phyloP scores from a whole-genome alignment of 2,329 filamentous ascomycete species.

The Fusarium sp. region DNA sequence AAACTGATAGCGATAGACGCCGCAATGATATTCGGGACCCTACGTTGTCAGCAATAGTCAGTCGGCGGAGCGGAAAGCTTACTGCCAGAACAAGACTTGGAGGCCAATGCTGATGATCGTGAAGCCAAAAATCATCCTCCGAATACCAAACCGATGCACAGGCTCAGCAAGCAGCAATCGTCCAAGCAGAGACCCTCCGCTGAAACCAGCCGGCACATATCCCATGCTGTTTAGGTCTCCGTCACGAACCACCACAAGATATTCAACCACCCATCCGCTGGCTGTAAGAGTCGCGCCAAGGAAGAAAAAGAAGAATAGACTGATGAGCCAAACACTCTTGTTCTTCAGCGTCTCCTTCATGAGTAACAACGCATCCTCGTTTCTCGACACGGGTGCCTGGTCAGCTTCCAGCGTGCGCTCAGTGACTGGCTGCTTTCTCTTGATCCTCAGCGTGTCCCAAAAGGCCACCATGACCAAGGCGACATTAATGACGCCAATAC shows the following conservation, averaged over 20 bases:
- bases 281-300: conserved; percentile 71
- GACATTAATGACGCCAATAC: conserved; percentile 67
- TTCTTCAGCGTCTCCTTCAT: conserved; percentile 62
- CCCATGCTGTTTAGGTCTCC: conserved; percentile 71
- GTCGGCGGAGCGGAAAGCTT: conserved; percentile 19
- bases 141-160: conserved; percentile 71
- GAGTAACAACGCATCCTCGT: conserved; percentile 57
- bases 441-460: conserved; percentile 60
- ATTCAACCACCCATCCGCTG: conserved; percentile 76
- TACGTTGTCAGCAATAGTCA: conserved; percentile 35
- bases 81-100: conserved; percentile 75
- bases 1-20: conserved; percentile 69
- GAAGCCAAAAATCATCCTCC: conserved; percentile 71
- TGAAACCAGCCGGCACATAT: conserved; percentile 74
- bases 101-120: conserved; percentile 66
- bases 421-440: conserved; percentile 23
- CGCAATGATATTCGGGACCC: conserved; percentile 62
- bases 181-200: conserved; percentile 71
- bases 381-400: conserved; percentile 5
- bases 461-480: conserved; percentile 65
- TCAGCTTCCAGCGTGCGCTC: conserved; percentile 27
- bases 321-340: conserved; percentile 70
- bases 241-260: conserved; percentile 72
- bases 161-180: conserved; percentile 72
- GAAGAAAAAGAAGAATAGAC: conserved; percentile 76